A percentile compares a stretch with the other conserved stretches of the same genome.
These are phyloP conservation scores for Dendrocalamus latiflorus DNA, from an alignment of 202 grass and related monocot species.

Conservation along the genomic window DNA sequence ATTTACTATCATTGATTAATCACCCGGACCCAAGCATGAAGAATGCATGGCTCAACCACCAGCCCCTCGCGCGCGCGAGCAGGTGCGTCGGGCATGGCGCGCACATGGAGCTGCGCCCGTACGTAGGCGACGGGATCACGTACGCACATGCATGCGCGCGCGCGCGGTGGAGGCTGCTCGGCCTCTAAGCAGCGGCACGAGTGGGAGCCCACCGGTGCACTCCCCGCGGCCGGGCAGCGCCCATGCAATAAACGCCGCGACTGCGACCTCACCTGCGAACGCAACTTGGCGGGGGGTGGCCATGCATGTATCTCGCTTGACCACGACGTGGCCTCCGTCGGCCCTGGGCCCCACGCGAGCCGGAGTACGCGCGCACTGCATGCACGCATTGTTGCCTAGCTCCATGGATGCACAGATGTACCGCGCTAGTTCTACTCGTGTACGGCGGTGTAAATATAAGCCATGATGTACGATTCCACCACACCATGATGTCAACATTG, in stretches of 20 bases:
- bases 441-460: too few relatives aligned
- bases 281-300: background rate
- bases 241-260: slow-evolving; percentile 42
- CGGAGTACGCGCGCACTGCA: background rate
- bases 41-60: too few relatives aligned
- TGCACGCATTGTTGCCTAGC: too few relatives aligned
- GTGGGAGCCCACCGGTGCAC: slow-evolving; percentile 29
- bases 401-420: too few relatives aligned
- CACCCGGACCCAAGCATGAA: too few relatives aligned
- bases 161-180: background rate
- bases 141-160: too few relatives aligned
- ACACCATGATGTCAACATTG: too few relatives aligned
- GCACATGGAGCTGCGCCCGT: slow-evolving; percentile 28
- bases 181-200: slow-evolving; percentile 7
- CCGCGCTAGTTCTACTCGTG: too few relatives aligned
- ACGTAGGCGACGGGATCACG: background rate
- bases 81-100: slow-evolving; percentile 7
- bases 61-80: background rate
- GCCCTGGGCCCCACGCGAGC: background rate
- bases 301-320: background rate
- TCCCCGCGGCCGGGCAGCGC: background rate
- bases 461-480: too few relatives aligned
- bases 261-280: slow-evolving; percentile 32
- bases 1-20: too few relatives aligned
- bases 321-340: slow-evolving; percentile 26